Percentiles rank a stretch among this genome's conserved stretches.
Conservation (phyloP, 2,329 filamentous ascomycete genomes). For the Didymella pinodella region DNA sequence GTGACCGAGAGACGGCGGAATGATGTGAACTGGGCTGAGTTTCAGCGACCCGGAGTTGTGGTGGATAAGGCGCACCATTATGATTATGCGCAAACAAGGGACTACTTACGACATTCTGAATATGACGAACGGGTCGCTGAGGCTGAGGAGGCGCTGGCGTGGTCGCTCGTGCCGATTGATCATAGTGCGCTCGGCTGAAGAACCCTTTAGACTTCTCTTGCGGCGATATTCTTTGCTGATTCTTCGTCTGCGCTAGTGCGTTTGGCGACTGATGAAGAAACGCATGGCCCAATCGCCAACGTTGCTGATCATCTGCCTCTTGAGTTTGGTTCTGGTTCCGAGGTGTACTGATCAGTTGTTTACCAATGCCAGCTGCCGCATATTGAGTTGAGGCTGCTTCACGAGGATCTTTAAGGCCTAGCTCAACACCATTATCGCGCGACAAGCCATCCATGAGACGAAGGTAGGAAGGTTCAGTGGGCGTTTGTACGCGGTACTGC, state of each 20-base stretch:
- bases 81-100: conserved; percentile 48
- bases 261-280: conserved; percentile 31
- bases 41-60: conserved; percentile 35
- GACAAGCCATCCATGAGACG: conserved; percentile 43
- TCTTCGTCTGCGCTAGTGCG: conserved; percentile 8
- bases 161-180: conserved; percentile 1
- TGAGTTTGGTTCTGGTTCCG: background rate
- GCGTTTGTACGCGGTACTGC: conserved; percentile 21
- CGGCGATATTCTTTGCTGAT: background rate
- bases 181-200: conserved; percentile 18
- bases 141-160: background rate
- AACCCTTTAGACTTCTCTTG: conserved; percentile 9
- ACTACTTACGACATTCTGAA: conserved; percentile 52
- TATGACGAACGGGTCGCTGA: conserved; percentile 24
- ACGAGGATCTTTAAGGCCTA: conserved; percentile 43
- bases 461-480: conserved; percentile 41
- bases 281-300: conserved; percentile 28
- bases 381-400: background rate
- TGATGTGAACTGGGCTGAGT: conserved; percentile 38
- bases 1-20: conserved; percentile 40
- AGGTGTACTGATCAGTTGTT: conserved; percentile 12
- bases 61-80: conserved; percentile 23
- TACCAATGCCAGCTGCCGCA: background rate
- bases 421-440: conserved; percentile 31
- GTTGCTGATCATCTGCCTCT: conserved; percentile 7